Base-by-base conservation (phyloP, 2,329 filamentous ascomycete genomes). In the Talaromyces sp. region DNA sequence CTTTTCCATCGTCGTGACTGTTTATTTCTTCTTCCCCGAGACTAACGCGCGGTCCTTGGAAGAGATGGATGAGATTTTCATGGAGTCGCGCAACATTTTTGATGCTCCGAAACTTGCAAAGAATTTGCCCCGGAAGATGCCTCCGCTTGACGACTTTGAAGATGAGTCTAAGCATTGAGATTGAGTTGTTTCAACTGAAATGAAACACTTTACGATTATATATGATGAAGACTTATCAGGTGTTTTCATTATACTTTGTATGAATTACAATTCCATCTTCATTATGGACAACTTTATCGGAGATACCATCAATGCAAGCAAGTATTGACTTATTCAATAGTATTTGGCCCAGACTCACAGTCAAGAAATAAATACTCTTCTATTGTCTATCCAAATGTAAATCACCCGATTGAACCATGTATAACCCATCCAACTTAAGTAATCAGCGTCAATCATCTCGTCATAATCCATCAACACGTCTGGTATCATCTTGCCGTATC, bases 1-100 rank as follows among this genome's bases (percentile, higher is more conserved):
- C 61, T 72, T 74, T 11, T 63, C 64, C 19, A 73, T 66, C 16
- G 52, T 62, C 11, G 43, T 41, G 3, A 62, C 60, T 0, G 70
- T 81, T 7, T 80, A 77, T 64, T 73, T 78, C 19, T 77, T 76
- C 66, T 79, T 75, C 66, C 77, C 77, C 0, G 77, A 80, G 68
- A 79, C 76, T 13, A 76, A 76, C 39, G 77, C 76, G 1, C 73
- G 74, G 7, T 73, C 76, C 0, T 68, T 79, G 11, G 77, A 80
- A 66, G 77, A 79, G 62, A 76, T 79, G 14, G 76, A 79, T 66
- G 73, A 76, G 60, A 76, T 79, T n/a, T 78, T 78, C 66, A 65
- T 72, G 27, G 73, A 72, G 62, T 69, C 73, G 0, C 77, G 70
- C 47, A 71, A 50, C 47, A 69, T 74, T 22, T 70, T 74, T 39